Evolutionary conservation across 2,329 filamentous ascomycete species (phyloP).

Genomic region (Fusarium veterinarium): DNA sequence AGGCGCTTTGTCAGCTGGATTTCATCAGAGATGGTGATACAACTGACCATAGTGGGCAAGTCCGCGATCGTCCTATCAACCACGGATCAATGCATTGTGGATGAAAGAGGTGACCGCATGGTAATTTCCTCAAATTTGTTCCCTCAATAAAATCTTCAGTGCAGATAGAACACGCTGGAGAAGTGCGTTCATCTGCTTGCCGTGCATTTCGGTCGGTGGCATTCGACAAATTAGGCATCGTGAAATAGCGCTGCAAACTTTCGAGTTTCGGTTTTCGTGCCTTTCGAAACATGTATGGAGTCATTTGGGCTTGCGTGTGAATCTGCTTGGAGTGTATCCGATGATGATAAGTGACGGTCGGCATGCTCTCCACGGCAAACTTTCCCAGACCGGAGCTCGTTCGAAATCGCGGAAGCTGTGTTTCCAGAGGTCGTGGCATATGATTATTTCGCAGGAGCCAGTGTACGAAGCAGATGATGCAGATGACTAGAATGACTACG

Average conservation of each 20-base stretch:
- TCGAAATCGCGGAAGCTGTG: constrained; percentile 1
- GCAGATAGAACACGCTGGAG: constrained; percentile 12
- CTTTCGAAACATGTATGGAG: not conserved
- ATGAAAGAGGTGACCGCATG: constrained; percentile 32
- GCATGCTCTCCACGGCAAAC: constrained; percentile 12
- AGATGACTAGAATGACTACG: not conserved
- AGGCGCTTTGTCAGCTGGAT: not conserved
- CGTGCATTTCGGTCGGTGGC: fast-evolving
- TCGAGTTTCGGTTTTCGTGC: not conserved
- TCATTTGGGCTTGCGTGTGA: not conserved
- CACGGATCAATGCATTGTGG: constrained; percentile 37
- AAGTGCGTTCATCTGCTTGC: not conserved
- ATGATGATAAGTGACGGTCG: not conserved
- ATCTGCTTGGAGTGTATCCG: not conserved
- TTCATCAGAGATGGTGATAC: fast-evolving
- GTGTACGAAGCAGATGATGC: constrained; percentile 4
- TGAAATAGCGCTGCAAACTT: not conserved
- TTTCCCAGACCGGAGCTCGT: not conserved
- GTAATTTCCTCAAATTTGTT: not conserved
- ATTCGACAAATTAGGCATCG: not conserved
- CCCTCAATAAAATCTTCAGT: constrained; percentile 21
- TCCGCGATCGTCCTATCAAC: constrained; percentile 25
- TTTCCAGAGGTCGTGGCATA: not conserved
- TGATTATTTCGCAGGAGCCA: not conserved
- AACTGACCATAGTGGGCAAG: constrained; percentile 35